Evolutionary conservation across 805 yeast genomes (phyloP).

Genomic region (Metschnikowia gelsemii): DNA sequence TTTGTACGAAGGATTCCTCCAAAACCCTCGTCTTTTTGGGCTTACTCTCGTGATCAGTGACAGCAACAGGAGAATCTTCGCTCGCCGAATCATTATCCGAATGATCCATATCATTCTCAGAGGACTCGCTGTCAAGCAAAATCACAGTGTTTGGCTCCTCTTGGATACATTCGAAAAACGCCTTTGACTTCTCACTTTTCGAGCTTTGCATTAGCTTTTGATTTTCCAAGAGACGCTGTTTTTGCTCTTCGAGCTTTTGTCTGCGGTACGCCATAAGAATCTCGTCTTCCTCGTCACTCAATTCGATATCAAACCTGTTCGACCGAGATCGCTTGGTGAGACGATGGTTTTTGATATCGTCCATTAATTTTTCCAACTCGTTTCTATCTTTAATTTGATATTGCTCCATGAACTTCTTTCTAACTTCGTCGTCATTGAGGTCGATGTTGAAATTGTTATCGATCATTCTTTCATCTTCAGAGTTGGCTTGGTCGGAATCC

Average conservation of each 20-base stretch:
- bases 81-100: conserved; percentile 14
- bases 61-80: conserved; percentile 15
- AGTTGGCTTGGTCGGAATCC: conserved; percentile 55
- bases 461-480: conserved; percentile 76
- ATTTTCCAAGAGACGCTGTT: conserved; percentile 47
- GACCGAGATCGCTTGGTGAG: conserved; percentile 57
- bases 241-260: conserved; percentile 46
- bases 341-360: conserved; percentile 71
- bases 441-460: conserved; percentile 64
- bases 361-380: conserved; percentile 62
- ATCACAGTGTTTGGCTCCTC: conserved; percentile 40
- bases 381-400: conserved; percentile 61
- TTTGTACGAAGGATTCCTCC: conserved; percentile 56
- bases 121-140: conserved; percentile 25
- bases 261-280: conserved; percentile 47
- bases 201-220: conserved; percentile 44
- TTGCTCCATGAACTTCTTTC: conserved; percentile 57
- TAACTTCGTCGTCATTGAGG: conserved; percentile 56
- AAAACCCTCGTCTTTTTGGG: conserved; percentile 37
- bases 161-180: conserved; percentile 65
- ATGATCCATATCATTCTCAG: conserved; percentile 24
- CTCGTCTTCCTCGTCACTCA: conserved; percentile 76
- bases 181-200: conserved; percentile 56
- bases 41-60: conserved; percentile 26
- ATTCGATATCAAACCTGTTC: conserved; percentile 56